A percentile compares a stretch with the other conserved stretches of the same genome.
Evolutionary conservation across 495 filamentous ascomycete genomes (phyloP).

Genomic region (Aspergillus biplanus): DNA sequence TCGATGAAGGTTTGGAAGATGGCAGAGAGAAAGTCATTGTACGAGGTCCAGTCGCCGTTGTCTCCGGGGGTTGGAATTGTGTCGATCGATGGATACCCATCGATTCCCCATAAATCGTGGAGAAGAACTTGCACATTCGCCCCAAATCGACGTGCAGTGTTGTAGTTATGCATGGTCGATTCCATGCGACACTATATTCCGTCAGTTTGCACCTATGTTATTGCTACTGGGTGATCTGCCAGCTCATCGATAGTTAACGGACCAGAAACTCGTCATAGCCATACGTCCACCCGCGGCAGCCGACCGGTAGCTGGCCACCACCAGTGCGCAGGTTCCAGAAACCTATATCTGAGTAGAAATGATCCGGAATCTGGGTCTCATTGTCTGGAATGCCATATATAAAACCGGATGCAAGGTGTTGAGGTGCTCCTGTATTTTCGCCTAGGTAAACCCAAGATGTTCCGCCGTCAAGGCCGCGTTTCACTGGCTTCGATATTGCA

Average conservation of each 20-base stretch:
- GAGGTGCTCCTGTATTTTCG: neutral
- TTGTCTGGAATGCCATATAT: neutral
- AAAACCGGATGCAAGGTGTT: neutral
- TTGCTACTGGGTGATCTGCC: neutral
- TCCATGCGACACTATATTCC: neutral
- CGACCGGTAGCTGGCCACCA: neutral
- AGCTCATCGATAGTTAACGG: neutral
- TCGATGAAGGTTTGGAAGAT: neutral
- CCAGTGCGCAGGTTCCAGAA: neutral
- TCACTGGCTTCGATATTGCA: neutral
- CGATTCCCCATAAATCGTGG: too few species aligned
- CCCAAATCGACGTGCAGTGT: too few species aligned
- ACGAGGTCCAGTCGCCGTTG: neutral
- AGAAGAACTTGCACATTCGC: too few species aligned
- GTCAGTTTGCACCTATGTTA: neutral
- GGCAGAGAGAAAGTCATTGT: conserved; percentile 1
- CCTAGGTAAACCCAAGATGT: neutral
- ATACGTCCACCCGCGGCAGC: neutral
- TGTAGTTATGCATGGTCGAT: too few species aligned
- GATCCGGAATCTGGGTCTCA: neutral
- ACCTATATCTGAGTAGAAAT: neutral
- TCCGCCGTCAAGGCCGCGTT: neutral
- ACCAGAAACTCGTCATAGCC: neutral
- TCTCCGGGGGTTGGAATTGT: neutral
- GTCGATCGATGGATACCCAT: neutral